Evolutionary conservation across 2,329 filamentous ascomycete species (phyloP).

Genomic region (Emmonsiellopsis sp.): DNA sequence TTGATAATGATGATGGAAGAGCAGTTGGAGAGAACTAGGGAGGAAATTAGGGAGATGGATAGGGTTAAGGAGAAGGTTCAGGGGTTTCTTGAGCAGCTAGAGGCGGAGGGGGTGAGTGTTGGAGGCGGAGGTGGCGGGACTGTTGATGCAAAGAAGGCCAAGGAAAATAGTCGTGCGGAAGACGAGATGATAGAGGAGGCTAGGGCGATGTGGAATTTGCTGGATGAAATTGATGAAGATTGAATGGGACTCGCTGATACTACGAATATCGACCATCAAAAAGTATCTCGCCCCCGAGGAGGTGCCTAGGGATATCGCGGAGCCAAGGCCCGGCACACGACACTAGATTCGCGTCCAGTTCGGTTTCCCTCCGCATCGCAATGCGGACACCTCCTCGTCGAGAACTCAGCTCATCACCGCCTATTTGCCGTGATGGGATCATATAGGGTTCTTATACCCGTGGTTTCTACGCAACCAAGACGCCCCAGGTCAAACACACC

Average conservation of each 20-base stretch:
- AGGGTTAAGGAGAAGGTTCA: constrained; percentile 62
- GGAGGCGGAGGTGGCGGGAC: not conserved
- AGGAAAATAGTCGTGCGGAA: constrained; percentile 5
- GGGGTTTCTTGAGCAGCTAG: constrained; percentile 26
- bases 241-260: not conserved
- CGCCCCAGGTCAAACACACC: no score
- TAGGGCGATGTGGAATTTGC: constrained; percentile 29
- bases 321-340: no score
- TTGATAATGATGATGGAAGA: constrained; percentile 82
- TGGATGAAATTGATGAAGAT: constrained; percentile 24
- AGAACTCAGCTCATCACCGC: no score
- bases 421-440: no score
- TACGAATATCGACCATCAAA: no score
- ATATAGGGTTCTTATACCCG: no score
- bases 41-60: constrained; percentile 70
- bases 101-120: constrained; percentile 18
- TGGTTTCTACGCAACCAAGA: no score
- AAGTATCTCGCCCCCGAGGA: no score
- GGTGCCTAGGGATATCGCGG: no score
- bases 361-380: no score
- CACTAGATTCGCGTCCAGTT: no score
- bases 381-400: no score
- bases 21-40: constrained; percentile 61
- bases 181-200: constrained; percentile 21
- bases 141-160: not conserved